Evolutionary conservation across 2,329 filamentous ascomycete species (phyloP), one percentile per base, ranked within the genome.

Genomic region (Bisporella sp.): DNA sequence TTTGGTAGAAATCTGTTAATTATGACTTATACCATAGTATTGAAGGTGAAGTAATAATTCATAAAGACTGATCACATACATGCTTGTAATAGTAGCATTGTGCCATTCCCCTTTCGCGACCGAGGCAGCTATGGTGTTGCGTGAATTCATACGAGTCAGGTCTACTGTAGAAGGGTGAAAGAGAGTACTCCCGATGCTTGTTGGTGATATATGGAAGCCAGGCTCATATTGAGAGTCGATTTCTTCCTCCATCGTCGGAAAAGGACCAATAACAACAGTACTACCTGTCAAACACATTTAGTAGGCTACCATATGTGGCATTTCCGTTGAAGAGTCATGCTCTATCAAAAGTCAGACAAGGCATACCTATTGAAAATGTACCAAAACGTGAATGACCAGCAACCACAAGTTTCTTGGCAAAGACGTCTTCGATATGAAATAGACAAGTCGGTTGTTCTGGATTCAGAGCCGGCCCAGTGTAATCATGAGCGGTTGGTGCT

Each of bases 341-440:
- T 21, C 21, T 21, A 21, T 21, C 21, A 21, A 21, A 21, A 21
- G 21, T 21, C 21, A 21, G 21, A 21, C 21, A 21, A 21, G 3
- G 21, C 21, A 21, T 21, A 21, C 21, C 21, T 13, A 96, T 79
- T 0, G 81, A 82, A 29, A 97, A 70, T 33, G 74, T 78, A 4
- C 91, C 92, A 57, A 87, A 85, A n/a, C 86, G 83, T 9, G 96
- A 73, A 56, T 93, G 81, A 0, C 92, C 92, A 41, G 89, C 91
- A 5, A 96, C 77, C 11, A 99, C 87, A n/a, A 81, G 77, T 6
- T 84, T 84, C 21, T 73, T 78, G 51, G 79, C 87, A 66, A 95
- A 97, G 1, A 90, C 82, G 59, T 96, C 92, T 64, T 97, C 92
- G 29, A 97, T 79, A 62, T 96, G 87, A 62, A 97, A 97, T 2